Base-by-base conservation (phyloP, 2,329 filamentous ascomycete species). In the Fusarium decemcellulare region DNA sequence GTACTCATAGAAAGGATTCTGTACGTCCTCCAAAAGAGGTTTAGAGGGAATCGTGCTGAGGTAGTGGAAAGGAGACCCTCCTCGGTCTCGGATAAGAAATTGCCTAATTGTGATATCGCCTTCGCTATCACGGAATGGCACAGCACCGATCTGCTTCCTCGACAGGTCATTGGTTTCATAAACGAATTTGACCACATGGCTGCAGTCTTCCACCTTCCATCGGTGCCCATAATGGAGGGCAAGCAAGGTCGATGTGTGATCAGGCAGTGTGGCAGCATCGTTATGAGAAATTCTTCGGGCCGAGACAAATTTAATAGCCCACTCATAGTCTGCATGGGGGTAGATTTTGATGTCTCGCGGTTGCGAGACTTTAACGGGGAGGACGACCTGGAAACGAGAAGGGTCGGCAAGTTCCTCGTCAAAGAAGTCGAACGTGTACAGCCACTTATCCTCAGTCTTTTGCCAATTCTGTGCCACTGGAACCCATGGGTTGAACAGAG, bases 221-320 rank as follows among this genome's bases (percentile, higher is more conserved):
- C 87, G 82, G 73, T 89, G 81, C 0, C 79, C 76, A 67, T 83
- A 87, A n/a, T 85, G 81, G 23, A 86, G 72, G 1, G 80, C 73
- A 8, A 89, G 74, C 5, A 89, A 76, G 4, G 79, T 76, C 1
- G 77, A 76, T 0, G 85, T 85, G 58, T 88, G 83, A 57, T 87
- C 85, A 3, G 72, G 51, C 11, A 73, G 27, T 1, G 16, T 11
- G 3, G 47, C 52, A 30, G 65, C 55, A 27, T 76, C 65, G 6
- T 63, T 42, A 16, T 71, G 42, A 2, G 75, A 65, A 27, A 79
- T 58, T 0, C 27, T 55, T 11, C 58, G 55, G 2, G 61, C 65
- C 9, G 65, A 44, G 10, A 64, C 62, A 27, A 78, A 75, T 6
- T 47, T 62, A 12, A 81, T 18, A 6, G 59, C 58, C 81, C 83